Evolutionary conservation across 192 early-diverging fungal species (phyloP), one percentile per base, ranked within the genome.

Genomic region (Rhizoclosmatium sp.): DNA sequence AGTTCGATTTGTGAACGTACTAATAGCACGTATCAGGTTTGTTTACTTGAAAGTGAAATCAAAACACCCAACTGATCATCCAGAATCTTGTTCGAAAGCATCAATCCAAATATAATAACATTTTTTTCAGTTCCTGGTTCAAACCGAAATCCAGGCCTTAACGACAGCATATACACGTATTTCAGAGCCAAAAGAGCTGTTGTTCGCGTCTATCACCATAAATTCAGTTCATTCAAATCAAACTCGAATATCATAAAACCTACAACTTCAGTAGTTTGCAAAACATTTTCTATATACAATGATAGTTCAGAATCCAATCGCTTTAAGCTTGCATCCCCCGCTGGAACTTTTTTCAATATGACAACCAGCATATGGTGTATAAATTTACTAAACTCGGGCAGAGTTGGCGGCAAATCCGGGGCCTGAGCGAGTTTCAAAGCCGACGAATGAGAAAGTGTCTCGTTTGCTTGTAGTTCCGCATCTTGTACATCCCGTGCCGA

Each of bases 61-160:
- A 12, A 16, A 19, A 39, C 21, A 40, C 65, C 41, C 40, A 65
- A 76, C 75, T 76, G 75, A 67, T 76, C 75, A 42, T 76, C 75
- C 61, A 76, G 41, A 19, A 76, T 76, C 49, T 76, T 76, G 65
- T 76, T 76, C 66, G 75, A 61, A n/a, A 76, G 48, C 75, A 76
- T 76, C 46, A 76, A 54, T 19, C 75, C 75, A 66, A 76, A 76
- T 2, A 67, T 76, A 5, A 76, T 54, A 7, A 76, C n/a, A 59
- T 76, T 76, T 46, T 76, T 76, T 76, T 76, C 75, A 1, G 61
- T 66, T 41, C 75, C 75, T 4, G 21, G 4, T 48, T 65, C 61
- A 76, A 67, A 65, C 0, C 64, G 46, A 56, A 62, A 76, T n/a
- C 19, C n/a, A 7, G 75, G 65, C 2, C 51, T 21, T 14, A 12